Evolutionary conservation across 1,284 basidiomycete species (phyloP).

Genomic region (Malassezia nana): DNA sequence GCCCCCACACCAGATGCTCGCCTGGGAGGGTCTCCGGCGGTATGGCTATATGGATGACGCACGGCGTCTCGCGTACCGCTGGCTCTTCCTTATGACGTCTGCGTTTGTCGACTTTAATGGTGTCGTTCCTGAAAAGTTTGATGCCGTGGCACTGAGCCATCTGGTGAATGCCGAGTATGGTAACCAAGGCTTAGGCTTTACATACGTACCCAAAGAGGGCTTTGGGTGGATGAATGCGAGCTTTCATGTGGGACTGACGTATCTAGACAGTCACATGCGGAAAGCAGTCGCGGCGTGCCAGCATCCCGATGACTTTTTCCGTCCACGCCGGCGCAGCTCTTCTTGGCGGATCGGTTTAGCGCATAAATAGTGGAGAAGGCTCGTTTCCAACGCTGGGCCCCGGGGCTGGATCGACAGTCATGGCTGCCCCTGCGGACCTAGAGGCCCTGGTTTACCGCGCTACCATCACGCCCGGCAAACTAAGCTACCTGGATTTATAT

Average conservation of each 20-base stretch:
- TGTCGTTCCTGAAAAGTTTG: constrained; percentile 95
- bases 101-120: constrained; percentile 72
- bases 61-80: constrained; percentile 83
- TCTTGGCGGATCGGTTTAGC: not conserved
- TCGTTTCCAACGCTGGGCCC: not conserved
- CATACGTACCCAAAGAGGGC: constrained; percentile 74
- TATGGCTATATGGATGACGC: constrained; percentile 92
- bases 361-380: not conserved
- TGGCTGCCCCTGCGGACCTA: not conserved
- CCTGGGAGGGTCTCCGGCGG: constrained; percentile 91
- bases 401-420: not conserved
- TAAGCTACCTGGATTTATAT: not conserved
- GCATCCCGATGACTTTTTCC: constrained; percentile 77
- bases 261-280: constrained; percentile 83
- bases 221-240: constrained; percentile 67
- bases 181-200: constrained; percentile 94
- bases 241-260: constrained; percentile 77
- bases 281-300: constrained; percentile 86
- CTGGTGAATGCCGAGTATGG: constrained; percentile 96
- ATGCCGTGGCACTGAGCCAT: constrained; percentile 87
- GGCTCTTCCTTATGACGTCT: constrained; percentile 70
- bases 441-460: not conserved
- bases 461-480: not conserved
- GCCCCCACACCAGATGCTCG: constrained; percentile 67
- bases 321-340: not conserved